A percentile compares a stretch with the other conserved stretches of the same genome.
phyloP scores from a whole-genome alignment of 371 early-diverging fungal genomes.

The Syncephalastrum racemosum region DNA sequence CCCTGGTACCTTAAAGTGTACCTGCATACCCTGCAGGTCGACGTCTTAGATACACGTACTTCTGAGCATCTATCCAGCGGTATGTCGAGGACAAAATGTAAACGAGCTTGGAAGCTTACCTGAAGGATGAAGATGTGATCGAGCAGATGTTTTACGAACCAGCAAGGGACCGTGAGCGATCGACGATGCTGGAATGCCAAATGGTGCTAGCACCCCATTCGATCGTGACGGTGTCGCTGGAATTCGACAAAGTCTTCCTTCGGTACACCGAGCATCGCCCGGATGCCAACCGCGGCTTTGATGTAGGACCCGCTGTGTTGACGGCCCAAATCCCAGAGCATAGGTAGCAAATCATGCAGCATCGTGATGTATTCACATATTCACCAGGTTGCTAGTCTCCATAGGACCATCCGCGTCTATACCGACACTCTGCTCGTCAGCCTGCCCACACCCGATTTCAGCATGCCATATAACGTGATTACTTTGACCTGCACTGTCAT shows the following conservation, averaged over 20 bases:
- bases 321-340: conserved; percentile 27
- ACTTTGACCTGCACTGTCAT: conserved; percentile 94
- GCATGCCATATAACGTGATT: conserved; percentile 98
- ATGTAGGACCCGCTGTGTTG: conserved; percentile 67
- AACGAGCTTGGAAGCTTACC: too few species aligned
- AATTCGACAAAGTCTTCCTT: conserved; percentile 88
- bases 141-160: conserved; percentile 65
- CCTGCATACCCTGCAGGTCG: conserved; percentile 77
- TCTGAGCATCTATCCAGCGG: too few species aligned
- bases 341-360: conserved; percentile 3
- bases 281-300: conserved; percentile 95
- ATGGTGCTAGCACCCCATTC: conserved; percentile 70
- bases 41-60: conserved; percentile 28
- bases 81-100: too few species aligned
- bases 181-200: conserved; percentile 77
- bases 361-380: background rate
- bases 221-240: conserved; percentile 62
- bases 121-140: conserved; percentile 33
- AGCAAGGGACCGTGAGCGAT: conserved; percentile 78
- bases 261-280: conserved; percentile 96
- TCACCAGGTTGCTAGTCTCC: background rate
- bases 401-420: conserved; percentile 59
- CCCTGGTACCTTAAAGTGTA: conserved; percentile 94
- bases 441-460: conserved; percentile 95
- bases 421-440: conserved; percentile 83